Conservation (phyloP, 805 yeast genomes). For the Candida morakotiae region DNA sequence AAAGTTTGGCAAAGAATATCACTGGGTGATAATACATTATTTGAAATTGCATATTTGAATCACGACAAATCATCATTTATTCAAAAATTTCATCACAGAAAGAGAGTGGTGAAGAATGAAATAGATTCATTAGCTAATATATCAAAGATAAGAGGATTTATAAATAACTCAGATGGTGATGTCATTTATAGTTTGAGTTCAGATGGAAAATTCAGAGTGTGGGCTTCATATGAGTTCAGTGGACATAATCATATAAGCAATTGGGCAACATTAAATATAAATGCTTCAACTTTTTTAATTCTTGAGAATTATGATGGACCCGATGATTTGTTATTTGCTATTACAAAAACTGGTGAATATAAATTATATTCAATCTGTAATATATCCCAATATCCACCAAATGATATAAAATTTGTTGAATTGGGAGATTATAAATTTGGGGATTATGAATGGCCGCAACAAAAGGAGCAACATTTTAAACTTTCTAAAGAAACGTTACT, state of each 20-base stretch:
- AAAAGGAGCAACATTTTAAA: not conserved
- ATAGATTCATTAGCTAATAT: conserved; percentile 31
- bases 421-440: conserved; percentile 18
- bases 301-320: conserved; percentile 34
- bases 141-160: conserved; percentile 28
- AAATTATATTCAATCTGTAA: conserved; percentile 47
- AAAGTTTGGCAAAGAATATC: conserved; percentile 77
- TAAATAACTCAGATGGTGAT: conserved; percentile 29
- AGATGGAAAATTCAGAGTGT: conserved; percentile 58
- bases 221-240: conserved; percentile 63
- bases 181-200: conserved; percentile 59
- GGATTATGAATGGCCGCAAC: conserved; percentile 10
- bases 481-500: conserved; percentile 8
- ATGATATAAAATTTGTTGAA: conserved; percentile 39
- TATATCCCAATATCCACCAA: conserved; percentile 53
- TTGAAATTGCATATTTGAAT: conserved; percentile 65
- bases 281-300: conserved; percentile 18
- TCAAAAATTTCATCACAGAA: conserved; percentile 56
- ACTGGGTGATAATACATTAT: conserved; percentile 55
- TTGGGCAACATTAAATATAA: conserved; percentile 48
- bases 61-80: conserved; percentile 52
- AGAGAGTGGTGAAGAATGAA: conserved; percentile 5
- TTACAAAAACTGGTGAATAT: conserved; percentile 38
- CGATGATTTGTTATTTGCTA: conserved; percentile 34
- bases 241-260: conserved; percentile 52